Evolutionary conservation across 2,329 filamentous ascomycete species (phyloP), one percentile per base, ranked within the genome.

Genomic region (Botrytis fabae): DNA sequence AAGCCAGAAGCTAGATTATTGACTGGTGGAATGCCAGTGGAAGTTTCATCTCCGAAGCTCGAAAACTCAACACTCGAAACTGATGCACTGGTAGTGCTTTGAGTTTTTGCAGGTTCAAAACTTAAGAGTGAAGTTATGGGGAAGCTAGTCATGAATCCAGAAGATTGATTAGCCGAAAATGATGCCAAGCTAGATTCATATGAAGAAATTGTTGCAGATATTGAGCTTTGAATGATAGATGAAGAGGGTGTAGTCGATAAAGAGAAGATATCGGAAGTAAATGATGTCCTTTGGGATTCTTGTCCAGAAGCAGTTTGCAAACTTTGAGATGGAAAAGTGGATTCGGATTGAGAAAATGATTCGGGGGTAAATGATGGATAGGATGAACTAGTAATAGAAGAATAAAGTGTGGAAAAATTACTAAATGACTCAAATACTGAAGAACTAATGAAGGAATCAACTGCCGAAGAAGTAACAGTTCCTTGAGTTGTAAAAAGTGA

Each of bases 131-230:
- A 68, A 25, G 48, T 32, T n/a, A 16, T 8, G 18, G 48, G 32
- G 12, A 68, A 32, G 48, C 65, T 57, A 18, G 35, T 57, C 35
- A 40, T 42, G 22, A 57, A 68, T 16, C 48, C 48, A 32, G 65
- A 70, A 46, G 65, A 68, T 57, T 68, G 65, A 48, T 42, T 14
- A 12, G 22, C 25, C 7, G 69, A 63, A 10, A 51, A 70, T 28
- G 69, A 70, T 63, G 28, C 40, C 42, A 70, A 46, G 20, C 69
- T 70, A 8, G 40, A 44, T 46, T 46, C 42, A 25, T 38, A 46
- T 28, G 69, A 70, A 38, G 42, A 63, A 3, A 63, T 3, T 18
- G 10, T 16, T 32, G 9, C n/a, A 28, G 32, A 40, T 16, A 48
- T 46, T 22, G 57, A 51, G 38, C 35, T 63, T 38, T 40, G 32